Conservation (phyloP, 2,329 filamentous ascomycete species). For the Fusarium sp. region DNA sequence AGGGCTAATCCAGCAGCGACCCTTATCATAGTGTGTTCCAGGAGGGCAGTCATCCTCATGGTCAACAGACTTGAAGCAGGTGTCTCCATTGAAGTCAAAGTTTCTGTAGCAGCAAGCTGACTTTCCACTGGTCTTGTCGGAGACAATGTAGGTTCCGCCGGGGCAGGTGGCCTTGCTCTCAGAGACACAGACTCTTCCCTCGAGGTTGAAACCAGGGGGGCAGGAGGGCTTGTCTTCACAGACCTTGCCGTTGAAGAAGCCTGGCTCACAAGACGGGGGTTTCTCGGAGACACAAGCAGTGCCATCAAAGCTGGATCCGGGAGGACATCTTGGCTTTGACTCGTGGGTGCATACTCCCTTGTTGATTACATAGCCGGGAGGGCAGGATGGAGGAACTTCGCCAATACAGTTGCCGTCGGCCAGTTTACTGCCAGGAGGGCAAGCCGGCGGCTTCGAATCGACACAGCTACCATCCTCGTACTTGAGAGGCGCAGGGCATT, state of each 20-base stretch:
- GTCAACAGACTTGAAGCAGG: not conserved
- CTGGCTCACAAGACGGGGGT: conserved; percentile 8
- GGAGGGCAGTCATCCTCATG: not conserved
- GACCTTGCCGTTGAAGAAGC: conserved; percentile 24
- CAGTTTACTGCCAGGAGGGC: not conserved
- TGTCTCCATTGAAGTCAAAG: conserved; percentile 1
- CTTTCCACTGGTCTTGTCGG: not conserved
- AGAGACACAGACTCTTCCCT: conserved; percentile 3
- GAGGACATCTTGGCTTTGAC: not conserved
- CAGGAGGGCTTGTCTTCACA: conserved; percentile 22
- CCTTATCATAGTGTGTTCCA: not conserved
- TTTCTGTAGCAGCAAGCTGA: conserved; percentile 4
- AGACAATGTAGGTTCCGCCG: not conserved
- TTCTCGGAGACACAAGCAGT: conserved; percentile 7
- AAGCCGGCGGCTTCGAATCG: not conserved
- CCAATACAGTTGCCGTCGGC: conserved; percentile 5
- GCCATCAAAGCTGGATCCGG: conserved; percentile 10
- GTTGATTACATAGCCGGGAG: not conserved
- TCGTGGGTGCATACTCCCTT: conserved; percentile 10
- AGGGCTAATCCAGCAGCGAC: not conserved
- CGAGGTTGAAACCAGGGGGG: not conserved
- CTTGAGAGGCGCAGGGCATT: not conserved
- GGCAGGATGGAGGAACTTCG: not conserved
- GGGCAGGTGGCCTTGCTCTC: not conserved
- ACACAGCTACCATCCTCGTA: conserved; percentile 18